Percentiles rank a stretch among this genome's conserved stretches.
phyloP scores from a whole-genome alignment of 495 filamentous ascomycete genomes.

The Aspergillus conjunctus region DNA sequence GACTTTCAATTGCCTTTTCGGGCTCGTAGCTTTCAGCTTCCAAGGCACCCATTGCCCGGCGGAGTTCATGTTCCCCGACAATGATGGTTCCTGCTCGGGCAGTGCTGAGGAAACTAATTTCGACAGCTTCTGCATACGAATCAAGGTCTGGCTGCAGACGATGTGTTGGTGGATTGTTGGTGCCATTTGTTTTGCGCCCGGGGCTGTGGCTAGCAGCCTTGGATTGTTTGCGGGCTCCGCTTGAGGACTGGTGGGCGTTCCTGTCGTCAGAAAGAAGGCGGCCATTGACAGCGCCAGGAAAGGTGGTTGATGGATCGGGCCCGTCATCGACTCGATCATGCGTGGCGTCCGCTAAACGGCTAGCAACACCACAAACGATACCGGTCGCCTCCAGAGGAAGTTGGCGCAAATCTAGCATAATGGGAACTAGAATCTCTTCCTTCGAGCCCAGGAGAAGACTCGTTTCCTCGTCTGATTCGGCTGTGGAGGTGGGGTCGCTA shows the following conservation, averaged over 20 bases:
- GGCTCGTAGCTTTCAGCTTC: constrained; percentile 42
- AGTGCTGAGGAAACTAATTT: constrained; percentile 89
- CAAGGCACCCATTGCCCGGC: constrained; percentile 70
- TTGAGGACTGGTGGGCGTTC: constrained; percentile 22
- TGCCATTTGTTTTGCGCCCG: constrained; percentile 15
- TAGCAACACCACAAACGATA: constrained; percentile 90
- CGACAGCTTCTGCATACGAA: constrained; percentile 59
- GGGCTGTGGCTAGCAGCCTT: constrained; percentile 19
- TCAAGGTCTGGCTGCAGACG: constrained; percentile 46
- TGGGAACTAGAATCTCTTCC: constrained; percentile 80
- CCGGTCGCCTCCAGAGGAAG: constrained; percentile 88
- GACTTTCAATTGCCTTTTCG: constrained; percentile 20
- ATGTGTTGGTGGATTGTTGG: constrained; percentile 30
- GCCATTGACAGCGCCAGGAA: constrained; percentile 17
- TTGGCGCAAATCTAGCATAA: constrained; percentile 80
- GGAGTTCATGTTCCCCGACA: constrained; percentile 70
- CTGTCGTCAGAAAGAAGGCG: constrained; percentile 21
- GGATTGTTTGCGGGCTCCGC: constrained; percentile 18
- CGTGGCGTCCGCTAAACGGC: constrained; percentile 65
- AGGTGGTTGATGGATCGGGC: constrained; percentile 19
- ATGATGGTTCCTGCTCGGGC: constrained; percentile 90
- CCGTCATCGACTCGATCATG: constrained; percentile 23
- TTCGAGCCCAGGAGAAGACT: constrained; percentile 74
- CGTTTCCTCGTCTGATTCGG: constrained; percentile 46
- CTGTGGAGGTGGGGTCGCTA: constrained; percentile 48